Evolutionary conservation across 805 yeast genomes (phyloP).

Genomic region (Clavispora carvajalis): DNA sequence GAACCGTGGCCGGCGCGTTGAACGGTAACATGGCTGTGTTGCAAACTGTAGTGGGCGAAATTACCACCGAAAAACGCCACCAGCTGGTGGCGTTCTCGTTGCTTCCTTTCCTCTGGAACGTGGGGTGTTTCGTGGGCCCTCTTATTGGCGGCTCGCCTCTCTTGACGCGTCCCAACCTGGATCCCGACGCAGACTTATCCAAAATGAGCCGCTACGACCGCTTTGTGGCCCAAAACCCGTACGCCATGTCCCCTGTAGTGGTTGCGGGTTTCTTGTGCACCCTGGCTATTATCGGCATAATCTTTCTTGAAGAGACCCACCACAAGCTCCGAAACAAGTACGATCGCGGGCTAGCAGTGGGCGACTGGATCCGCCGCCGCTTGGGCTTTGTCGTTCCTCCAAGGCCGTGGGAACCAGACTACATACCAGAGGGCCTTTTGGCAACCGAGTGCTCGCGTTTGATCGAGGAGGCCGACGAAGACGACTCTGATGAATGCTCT

Average conservation of each 20-base stretch:
- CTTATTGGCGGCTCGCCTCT: constrained; percentile 26
- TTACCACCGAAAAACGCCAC: constrained; percentile 25
- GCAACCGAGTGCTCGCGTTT: neutral
- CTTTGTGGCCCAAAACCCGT: constrained; percentile 29
- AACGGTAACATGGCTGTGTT: constrained; percentile 30
- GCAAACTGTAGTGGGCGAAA: constrained; percentile 27
- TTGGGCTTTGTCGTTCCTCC: constrained; percentile 23
- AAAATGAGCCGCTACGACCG: constrained; percentile 16
- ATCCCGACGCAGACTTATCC: neutral
- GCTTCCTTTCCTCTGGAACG: constrained; percentile 28
- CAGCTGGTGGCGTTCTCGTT: constrained; percentile 28
- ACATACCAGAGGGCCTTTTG: neutral
- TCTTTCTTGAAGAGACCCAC: constrained; percentile 37
- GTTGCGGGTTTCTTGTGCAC: constrained; percentile 24
- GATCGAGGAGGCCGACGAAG: constrained; percentile 2
- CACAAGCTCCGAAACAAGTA: constrained; percentile 20
- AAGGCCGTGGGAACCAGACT: constrained; percentile 26
- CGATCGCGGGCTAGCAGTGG: constrained; percentile 28
- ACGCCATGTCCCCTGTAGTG: constrained; percentile 34
- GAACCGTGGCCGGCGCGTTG: constrained; percentile 24
- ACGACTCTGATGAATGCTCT: constrained; percentile 2
- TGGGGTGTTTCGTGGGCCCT: constrained; percentile 29
- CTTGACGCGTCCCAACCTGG: constrained; percentile 22
- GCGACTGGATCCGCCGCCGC: constrained; percentile 25
- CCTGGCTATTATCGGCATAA: constrained; percentile 25